phyloP scores from a whole-genome alignment of 345 rosid genomes.

The Microthlaspi erraticum region DNA sequence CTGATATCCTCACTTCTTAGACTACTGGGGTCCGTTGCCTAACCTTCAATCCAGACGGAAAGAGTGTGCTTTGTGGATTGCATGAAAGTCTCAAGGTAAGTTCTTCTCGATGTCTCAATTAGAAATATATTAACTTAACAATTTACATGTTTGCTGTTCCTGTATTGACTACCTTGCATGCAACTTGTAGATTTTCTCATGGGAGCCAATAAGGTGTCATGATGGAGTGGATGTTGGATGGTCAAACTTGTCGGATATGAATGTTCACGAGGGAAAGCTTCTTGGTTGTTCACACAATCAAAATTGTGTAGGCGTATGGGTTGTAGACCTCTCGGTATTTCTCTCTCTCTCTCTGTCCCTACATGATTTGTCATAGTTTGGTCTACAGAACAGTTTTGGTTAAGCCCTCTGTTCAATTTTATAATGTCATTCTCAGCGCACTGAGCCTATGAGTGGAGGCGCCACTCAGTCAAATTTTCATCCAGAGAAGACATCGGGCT shows the following conservation, averaged over 20 bases:
- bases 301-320: constrained; percentile 99
- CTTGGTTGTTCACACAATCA: constrained; percentile 98
- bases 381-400: constrained; percentile 35
- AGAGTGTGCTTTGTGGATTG: constrained; percentile 93
- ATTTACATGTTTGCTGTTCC: constrained; percentile 28
- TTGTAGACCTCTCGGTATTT: constrained; percentile 92
- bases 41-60: constrained; percentile 94
- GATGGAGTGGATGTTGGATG: constrained; percentile 97
- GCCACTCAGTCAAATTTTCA: constrained; percentile 54
- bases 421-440: constrained; percentile 54
- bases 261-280: constrained; percentile 97
- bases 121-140: constrained; percentile 10
- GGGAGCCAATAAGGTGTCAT: constrained; percentile 97
- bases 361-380: constrained; percentile 19
- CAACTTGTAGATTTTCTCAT: constrained; percentile 77
- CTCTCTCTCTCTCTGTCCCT: constrained; percentile 23
- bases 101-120: constrained; percentile 17
- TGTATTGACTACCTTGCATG: constrained; percentile 15
- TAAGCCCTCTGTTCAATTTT: constrained; percentile 32
- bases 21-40: constrained; percentile 91
- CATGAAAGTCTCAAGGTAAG: constrained; percentile 91
- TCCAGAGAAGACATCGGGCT: constrained; percentile 61
- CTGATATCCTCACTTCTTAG: constrained; percentile 48
- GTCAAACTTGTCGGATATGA: constrained; percentile 94
- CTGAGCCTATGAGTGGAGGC: constrained; percentile 69